Evolutionary conservation across 2,329 filamentous ascomycete genomes (phyloP).

Genomic region (Alternaria rosae): DNA sequence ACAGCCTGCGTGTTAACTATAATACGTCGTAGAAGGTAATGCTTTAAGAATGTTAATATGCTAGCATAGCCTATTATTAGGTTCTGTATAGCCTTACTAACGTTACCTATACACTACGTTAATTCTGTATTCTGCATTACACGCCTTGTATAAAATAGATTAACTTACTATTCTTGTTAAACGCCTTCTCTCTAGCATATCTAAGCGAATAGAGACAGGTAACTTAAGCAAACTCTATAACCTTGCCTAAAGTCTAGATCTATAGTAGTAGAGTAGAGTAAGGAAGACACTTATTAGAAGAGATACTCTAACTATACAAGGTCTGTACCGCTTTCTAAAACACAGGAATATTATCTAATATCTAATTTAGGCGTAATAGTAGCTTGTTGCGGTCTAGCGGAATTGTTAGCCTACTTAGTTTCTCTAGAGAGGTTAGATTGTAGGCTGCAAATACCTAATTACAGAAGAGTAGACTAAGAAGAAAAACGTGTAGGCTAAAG

Average conservation of each 20-base stretch:
- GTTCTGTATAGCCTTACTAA: slow-evolving; percentile 43
- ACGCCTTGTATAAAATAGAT: not conserved
- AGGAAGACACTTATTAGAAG: slow-evolving; percentile 33
- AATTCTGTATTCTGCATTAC: slow-evolving; percentile 4
- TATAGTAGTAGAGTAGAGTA: slow-evolving; percentile 31
- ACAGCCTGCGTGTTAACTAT: slow-evolving; percentile 24
- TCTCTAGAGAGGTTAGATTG: slow-evolving; percentile 41
- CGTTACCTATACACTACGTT: slow-evolving; percentile 23
- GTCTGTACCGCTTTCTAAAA: slow-evolving; percentile 31
- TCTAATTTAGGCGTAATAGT: slow-evolving; percentile 1
- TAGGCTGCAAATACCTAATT: slow-evolving; percentile 40
- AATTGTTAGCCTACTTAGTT: slow-evolving; percentile 48
- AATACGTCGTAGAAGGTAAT: slow-evolving; percentile 20
- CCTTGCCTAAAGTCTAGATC: slow-evolving; percentile 41
- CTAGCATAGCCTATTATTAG: slow-evolving; percentile 36
- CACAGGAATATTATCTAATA: slow-evolving; percentile 7
- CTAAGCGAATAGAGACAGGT: slow-evolving; percentile 46
- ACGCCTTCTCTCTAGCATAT: slow-evolving; percentile 48
- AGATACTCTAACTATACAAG: slow-evolving; percentile 33
- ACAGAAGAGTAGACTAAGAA: slow-evolving; percentile 41
- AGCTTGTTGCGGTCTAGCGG: slow-evolving; percentile 12
- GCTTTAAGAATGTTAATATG: slow-evolving; percentile 1
- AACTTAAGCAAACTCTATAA: slow-evolving; percentile 31
- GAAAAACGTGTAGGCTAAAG: slow-evolving; percentile 42
- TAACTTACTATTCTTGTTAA: slow-evolving; percentile 49